Evolutionary conservation across 202 grass and related monocot genomes (phyloP), one percentile per base, ranked within the genome.

Genomic region (Schoenoplectus tabernaemontani): DNA sequence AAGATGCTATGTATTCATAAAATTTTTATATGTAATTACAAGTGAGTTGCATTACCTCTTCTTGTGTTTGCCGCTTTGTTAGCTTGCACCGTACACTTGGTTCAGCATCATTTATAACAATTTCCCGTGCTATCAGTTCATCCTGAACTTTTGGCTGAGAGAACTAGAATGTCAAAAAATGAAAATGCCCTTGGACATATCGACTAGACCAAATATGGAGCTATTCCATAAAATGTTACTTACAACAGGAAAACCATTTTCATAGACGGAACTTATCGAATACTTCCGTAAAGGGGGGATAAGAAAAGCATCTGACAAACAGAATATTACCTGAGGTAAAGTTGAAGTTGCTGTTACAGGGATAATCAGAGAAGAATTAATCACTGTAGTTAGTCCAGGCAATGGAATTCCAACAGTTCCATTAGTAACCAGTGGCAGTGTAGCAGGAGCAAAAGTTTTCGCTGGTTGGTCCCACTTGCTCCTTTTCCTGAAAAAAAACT

Each of bases 401-500:
- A 85, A 50, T 46, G 74, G 82, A 79, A 85, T 65, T 76, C 87
- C 79, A 72, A 80, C 28, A 54, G 87, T 67, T 74, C 77, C 86
- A 46, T 84, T 83, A 4, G 87, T 28, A 59, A 71, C 86, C 68
- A 88, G 76, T 24, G 90, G 83, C n/a, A 91, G 78, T 41, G 89
- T 87, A 46, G 82, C 86, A 32, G 91, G 79, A 39, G 90, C 46
- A 43, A 95, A n/a, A 37, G 83, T 61, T 74, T 91, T 90, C 41
- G 90, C 96, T 71, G 91, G 96, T 69, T 98, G 91, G 84, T 98
- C 96, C 96, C 96, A 98, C 81, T 92, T 98, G 80, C 96, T 85
- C 78, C 92, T 98, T 86, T 91, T 98, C 91, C 96, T 95, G 72
- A 28, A 59, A 79, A 64, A 69, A 6, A 39, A 23, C 41, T 16